Evolutionary conservation across 306 rosid species (phyloP).

Genomic region (Acacia crassicarpa): DNA sequence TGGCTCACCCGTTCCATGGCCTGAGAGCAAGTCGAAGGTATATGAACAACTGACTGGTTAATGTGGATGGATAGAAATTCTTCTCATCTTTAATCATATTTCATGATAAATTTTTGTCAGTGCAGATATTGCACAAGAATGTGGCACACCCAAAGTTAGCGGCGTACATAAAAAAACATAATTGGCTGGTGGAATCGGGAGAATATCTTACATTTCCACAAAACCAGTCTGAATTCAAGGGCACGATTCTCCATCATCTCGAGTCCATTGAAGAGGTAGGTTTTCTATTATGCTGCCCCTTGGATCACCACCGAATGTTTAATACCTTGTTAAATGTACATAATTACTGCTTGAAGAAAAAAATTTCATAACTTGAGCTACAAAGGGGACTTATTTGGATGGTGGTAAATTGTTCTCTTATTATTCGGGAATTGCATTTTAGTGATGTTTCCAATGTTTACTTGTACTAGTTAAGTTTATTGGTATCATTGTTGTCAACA

Average conservation of each 20-base stretch:
- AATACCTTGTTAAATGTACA: background rate
- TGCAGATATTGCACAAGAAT: constrained; percentile 84
- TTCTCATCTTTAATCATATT: constrained; percentile 20
- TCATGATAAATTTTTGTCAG: constrained; percentile 43
- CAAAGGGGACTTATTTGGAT: background rate
- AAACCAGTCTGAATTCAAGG: constrained; percentile 71
- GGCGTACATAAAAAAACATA: constrained; percentile 67
- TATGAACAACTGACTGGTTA: constrained; percentile 12
- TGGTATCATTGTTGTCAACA: constrained; percentile 13
- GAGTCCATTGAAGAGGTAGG: constrained; percentile 91
- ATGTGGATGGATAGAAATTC: constrained; percentile 9
- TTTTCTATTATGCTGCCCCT: constrained; percentile 23
- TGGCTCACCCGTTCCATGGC: constrained; percentile 67
- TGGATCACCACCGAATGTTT: background rate
- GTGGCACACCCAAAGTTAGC: constrained; percentile 94
- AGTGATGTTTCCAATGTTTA: background rate
- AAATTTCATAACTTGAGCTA: background rate
- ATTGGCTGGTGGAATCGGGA: constrained; percentile 75
- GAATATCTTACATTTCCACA: constrained; percentile 83
- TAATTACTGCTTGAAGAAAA: no score
- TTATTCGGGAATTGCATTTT: constrained; percentile 3
- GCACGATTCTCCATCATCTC: constrained; percentile 88
- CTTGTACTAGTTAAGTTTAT: constrained; percentile 20
- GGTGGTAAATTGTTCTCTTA: background rate
- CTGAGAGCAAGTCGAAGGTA: constrained; percentile 86